Evolutionary conservation across 2,329 filamentous ascomycete species (phyloP), one percentile per base, ranked within the genome.

Genomic region (Colletotrichum zoysiae): DNA sequence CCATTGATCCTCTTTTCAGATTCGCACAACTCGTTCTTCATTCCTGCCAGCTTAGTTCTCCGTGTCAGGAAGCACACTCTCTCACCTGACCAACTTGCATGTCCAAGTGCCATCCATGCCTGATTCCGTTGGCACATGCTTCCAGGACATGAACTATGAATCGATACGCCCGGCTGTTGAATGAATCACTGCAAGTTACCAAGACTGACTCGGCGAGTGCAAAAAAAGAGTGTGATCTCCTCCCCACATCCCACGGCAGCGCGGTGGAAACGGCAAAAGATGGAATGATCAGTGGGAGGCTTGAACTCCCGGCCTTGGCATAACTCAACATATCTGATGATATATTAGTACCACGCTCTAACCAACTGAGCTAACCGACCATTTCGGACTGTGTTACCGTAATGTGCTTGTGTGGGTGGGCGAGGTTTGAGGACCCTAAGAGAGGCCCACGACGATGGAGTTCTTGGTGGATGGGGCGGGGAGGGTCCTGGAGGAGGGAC

Each of bases 331-430:
- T 67, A 46, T 57, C 56, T 0, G 67, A 6, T 67, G 48, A 67
- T 46, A 70, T 70, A 70, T 70, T 70, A 70, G 67, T 70, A 70
- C 67, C 67, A 70, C 67, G 67, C 67, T 70, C 67, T 70, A 67
- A 70, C 67, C 67, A 70, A 70, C 67, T 70, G 67, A 70, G 67
- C 63, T 70, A 70, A 70, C 67, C 67, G 67, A 70, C 67, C 67
- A 30, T 44, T 30, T 40, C 14, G 55, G 18, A 1, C 18, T 26
- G 18, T 18, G 20, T 42, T 33, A 18, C 14, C 16, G 5, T 33
- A 38, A 56, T 23, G 42, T 61, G 63, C 8, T 9, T 23, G n/a
- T 38, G n/a, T 56, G 63, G 6, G 20, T 26, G 11, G 16, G 16
- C 1, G 0, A 0, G 9, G n/a, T 7, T 11, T 9, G 9, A 50